phyloP scores from a whole-genome alignment of 306 rosid genomes.

The Gastrolobium bilobum region DNA sequence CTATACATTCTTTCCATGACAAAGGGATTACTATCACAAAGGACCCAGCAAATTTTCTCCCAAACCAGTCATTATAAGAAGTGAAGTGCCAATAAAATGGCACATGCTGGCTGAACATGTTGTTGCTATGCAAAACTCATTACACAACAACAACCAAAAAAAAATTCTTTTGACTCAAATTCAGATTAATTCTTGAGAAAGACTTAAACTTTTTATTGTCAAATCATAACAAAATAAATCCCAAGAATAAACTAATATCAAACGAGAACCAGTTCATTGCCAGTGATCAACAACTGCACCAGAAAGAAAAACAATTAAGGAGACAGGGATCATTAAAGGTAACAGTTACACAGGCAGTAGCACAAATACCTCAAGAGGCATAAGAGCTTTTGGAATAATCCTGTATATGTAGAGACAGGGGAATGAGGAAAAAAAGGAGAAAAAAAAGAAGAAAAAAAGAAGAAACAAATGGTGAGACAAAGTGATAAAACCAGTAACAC shows the following conservation, averaged over 20 bases:
- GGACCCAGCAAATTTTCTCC: constrained; percentile 30
- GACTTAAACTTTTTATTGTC: constrained; percentile 1
- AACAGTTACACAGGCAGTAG: constrained; percentile 29
- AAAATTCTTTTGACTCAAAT: not conserved
- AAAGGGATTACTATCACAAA: constrained; percentile 18
- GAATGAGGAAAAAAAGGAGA: not conserved
- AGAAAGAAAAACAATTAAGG: not conserved
- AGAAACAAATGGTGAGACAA: constrained; percentile 39
- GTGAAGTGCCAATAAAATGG: constrained; percentile 23
- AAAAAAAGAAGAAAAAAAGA: not conserved
- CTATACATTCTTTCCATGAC: constrained; percentile 17
- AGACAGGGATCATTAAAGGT: constrained; percentile 2
- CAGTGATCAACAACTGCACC: constrained; percentile 2
- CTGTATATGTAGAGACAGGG: constrained; percentile 54
- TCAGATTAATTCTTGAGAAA: constrained; percentile 19
- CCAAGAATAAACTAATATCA: constrained; percentile 24
- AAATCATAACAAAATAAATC: constrained; percentile 10
- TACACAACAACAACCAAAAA: not conserved
- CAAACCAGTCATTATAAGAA: not conserved
- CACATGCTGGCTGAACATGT: not conserved
- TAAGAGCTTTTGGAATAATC: constrained; percentile 89
- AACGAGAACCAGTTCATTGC: constrained; percentile 32
- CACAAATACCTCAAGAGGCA: constrained; percentile 81
- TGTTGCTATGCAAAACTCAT: not conserved
- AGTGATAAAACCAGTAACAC: constrained; percentile 41